A percentile compares a stretch with the other conserved stretches of the same genome.
Conservation (phyloP, 2,329 filamentous ascomycete genomes). For the Lasiodiplodia citricola region DNA sequence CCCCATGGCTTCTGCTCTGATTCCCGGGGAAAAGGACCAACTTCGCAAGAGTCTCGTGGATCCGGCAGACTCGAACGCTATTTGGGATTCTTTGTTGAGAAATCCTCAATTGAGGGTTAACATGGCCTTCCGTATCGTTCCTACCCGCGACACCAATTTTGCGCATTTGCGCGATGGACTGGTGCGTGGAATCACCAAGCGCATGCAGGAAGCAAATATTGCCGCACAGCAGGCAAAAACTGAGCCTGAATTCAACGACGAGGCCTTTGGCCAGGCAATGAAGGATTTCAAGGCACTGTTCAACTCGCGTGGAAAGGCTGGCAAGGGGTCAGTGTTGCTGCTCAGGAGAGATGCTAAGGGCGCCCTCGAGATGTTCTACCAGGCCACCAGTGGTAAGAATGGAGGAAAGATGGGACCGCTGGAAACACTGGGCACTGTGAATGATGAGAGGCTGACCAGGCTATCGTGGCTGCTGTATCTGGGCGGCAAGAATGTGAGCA, state of each 20-base stretch:
- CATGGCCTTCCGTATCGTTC: slow-evolving; percentile 82
- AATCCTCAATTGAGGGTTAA: slow-evolving; percentile 28
- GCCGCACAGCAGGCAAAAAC: slow-evolving; percentile 45
- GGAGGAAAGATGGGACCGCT: slow-evolving; percentile 51
- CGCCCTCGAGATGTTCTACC: slow-evolving; percentile 68
- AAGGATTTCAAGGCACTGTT: slow-evolving; percentile 82
- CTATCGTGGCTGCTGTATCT: slow-evolving; percentile 91
- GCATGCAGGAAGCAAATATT: slow-evolving; percentile 64
- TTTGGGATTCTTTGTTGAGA: slow-evolving; percentile 76
- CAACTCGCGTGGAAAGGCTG: slow-evolving; percentile 74
- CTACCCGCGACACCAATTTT: slow-evolving; percentile 94
- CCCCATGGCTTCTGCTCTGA: slow-evolving; percentile 78
- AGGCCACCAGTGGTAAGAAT: slow-evolving; percentile 49
- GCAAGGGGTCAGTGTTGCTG: slow-evolving; percentile 79
- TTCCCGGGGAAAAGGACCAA: slow-evolving; percentile 78
- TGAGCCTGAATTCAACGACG: slow-evolving; percentile 65
- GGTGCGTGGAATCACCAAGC: slow-evolving; percentile 80
- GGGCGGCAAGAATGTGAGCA: slow-evolving; percentile 83
- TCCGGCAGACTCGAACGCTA: slow-evolving; percentile 68
- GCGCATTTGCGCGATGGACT: slow-evolving; percentile 90
- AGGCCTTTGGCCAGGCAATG: slow-evolving; percentile 76
- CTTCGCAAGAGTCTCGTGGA: slow-evolving; percentile 74
- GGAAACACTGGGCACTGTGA: slow-evolving; percentile 71
- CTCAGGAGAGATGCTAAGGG: slow-evolving; percentile 65
- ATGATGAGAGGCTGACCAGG: slow-evolving; percentile 79